Evolutionary conservation across 2,329 filamentous ascomycete genomes (phyloP), one percentile per base, ranked within the genome.

Genomic region (Trichoderma koningii): DNA sequence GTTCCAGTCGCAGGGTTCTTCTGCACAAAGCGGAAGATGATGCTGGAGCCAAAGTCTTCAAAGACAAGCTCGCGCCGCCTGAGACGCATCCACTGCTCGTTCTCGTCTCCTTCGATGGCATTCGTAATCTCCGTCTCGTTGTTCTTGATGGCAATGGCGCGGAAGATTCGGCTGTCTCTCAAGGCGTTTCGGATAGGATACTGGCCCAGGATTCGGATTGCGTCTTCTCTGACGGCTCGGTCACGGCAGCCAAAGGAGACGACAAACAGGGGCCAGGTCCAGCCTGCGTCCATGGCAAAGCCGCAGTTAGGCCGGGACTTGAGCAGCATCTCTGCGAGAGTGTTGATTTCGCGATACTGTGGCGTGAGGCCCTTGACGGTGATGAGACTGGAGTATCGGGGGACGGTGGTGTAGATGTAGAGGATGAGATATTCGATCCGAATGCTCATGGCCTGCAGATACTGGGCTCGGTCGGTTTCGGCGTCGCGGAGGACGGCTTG

Each of bases 201-300:
- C 53, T 74, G 69, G 4, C 72, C 72, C 17, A 82, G 70, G 19
- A 82, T 76, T 9, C 75, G 72, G 15, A 78, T 75, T 7, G 80
- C 75, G 5, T 81, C 76, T 6, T 75, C 74, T 14, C 78, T 73
- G 5, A 82, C 76, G 0, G 69, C 66, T 3, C 72, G 70, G 55
- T 80, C 77, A 7, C 78, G 75, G 52, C 78, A 81, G 7, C 75
- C 77, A 69, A 79, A 77, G 0, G 79, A 73, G 3, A 76, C 74
- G 5, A 80, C 69, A 26, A 80, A 78, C 4, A 82, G 70, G 0
- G 79, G 78, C 78, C 80, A 80, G 7, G 78, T 79, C 70, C 78
- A 80, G 0, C 80, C 80, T 2, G 78, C 76, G 65, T 82, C 79
- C 77, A 82, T 79, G 0, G 80, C 75, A 65, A 82, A 81, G 57